Conservation (phyloP, 2,329 filamentous ascomycete genomes). For the Fusarium dlaminii region DNA sequence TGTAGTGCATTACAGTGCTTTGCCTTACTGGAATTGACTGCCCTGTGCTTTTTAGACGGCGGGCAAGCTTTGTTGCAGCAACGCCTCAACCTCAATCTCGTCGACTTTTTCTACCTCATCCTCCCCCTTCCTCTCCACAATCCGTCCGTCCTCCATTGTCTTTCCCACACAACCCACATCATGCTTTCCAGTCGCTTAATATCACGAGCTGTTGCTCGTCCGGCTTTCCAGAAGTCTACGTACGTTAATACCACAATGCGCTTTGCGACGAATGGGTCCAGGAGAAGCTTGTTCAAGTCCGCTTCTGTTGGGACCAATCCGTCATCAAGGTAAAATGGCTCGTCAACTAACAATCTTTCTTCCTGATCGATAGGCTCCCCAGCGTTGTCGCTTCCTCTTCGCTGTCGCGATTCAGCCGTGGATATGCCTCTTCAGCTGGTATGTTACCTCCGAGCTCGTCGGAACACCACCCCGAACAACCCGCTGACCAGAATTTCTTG, state of each 20-base stretch:
- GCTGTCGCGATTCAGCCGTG: slow-evolving; percentile 64
- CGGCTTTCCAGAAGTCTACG: slow-evolving; percentile 64
- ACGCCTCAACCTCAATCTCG: slow-evolving; percentile 40
- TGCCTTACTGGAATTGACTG: slow-evolving; percentile 1
- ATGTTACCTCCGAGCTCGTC: slow-evolving; percentile 44
- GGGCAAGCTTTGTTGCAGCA: slow-evolving; percentile 38
- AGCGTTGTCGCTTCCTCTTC: slow-evolving; percentile 56
- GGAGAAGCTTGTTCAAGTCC: slow-evolving; percentile 21
- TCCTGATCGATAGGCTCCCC: slow-evolving; percentile 54
- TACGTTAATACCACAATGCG: slow-evolving; percentile 49
- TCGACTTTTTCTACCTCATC: slow-evolving; percentile 36
- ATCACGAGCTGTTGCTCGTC: slow-evolving; percentile 65
- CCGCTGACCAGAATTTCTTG: slow-evolving; percentile 32
- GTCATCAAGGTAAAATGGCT: slow-evolving; percentile 27
- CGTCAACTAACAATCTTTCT: slow-evolving; percentile 34
- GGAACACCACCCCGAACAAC: slow-evolving; percentile 17
- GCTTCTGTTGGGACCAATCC: slow-evolving; percentile 17
- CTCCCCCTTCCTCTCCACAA: slow-evolving; percentile 34
- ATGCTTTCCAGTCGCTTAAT: slow-evolving; percentile 72
- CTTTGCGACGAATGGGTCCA: slow-evolving; percentile 1
- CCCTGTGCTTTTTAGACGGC: slow-evolving; percentile 36
- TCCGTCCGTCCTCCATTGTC: slow-evolving; percentile 39
- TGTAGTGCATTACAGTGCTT: slow-evolving; percentile 16
- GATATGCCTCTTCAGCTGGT: slow-evolving; percentile 68
- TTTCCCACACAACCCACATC: slow-evolving; percentile 42